Base-by-base conservation (phyloP, 192 early-diverging fungal species). In the Umbelopsis sp. region DNA sequence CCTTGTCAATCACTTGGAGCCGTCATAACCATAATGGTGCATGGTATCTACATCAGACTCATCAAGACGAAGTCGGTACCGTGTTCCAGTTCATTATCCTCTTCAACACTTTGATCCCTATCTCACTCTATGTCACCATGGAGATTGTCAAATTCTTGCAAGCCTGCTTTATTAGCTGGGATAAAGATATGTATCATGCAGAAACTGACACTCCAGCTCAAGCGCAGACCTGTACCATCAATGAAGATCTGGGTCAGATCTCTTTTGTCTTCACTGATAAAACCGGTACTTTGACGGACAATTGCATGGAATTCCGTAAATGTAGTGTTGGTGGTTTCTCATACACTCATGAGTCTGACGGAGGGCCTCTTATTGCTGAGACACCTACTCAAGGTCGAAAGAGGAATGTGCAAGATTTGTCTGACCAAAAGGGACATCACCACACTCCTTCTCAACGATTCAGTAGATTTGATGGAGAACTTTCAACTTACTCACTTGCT, bases 221-320 rank as follows among this genome's bases (percentile, higher is more conserved):
- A 72, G 92, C 93, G 0, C 81, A 88, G 30, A 94, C 94, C 11
- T 89, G 88, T 3, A 88, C 84, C n/a, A 89, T 95, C 48, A 93
- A 94, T 73, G 95, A 97, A 79, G 95, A 97, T 64, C 80, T 97
- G 20, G 94, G 92, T 20, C 87, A 89, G 71, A 91, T 97, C 50
- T 87, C 90, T 65, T 94, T 95, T 68, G 84, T 97, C 7, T 97
- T 97, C 55, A 90, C 91, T 22, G 94, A 95, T 82, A 95, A 95
- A 76, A 95, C 94, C 6, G 94, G 94, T 27, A 95, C 94, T 13
- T 79, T 95, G 41, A 97, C 95, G 11, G 89, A 91, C 64, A 95
- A 94, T 77, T 83, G 91, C 10, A 94, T 94, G 92, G 84, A 91
- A 49, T 89, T 95, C 65, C 83, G 89, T 30, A 88, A 88, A 13